Percentiles rank a stretch among this genome's conserved stretches.
Evolutionary conservation across 164 flowering plant species (phyloP).

Genomic region (Piper longum): DNA sequence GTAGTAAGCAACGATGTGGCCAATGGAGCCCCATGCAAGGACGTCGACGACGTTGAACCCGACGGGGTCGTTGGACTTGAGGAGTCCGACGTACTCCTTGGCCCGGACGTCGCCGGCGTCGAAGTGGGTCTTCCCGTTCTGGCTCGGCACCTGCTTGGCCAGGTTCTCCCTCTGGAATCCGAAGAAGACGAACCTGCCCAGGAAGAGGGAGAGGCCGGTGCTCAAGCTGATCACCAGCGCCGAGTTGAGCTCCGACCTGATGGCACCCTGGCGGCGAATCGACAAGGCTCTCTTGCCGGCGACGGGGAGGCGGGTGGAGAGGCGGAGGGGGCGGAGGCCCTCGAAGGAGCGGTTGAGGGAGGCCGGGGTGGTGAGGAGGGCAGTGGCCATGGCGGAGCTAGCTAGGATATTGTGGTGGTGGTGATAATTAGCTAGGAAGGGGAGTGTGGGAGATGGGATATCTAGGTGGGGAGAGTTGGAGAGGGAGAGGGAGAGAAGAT

Average conservation of each 20-base stretch:
- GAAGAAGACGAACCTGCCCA: constrained; percentile 97
- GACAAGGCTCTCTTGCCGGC: not conserved
- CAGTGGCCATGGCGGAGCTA: constrained; percentile 30
- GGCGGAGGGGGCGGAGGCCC: constrained; percentile 51
- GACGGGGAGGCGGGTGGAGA: constrained; percentile 15
- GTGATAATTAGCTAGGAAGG: constrained; percentile 5
- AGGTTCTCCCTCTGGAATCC: constrained; percentile 95
- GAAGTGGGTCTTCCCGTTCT: constrained; percentile 83
- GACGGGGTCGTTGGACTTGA: constrained; percentile 91
- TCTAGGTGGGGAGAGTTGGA: not conserved
- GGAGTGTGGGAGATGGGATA: not conserved
- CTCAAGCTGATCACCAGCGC: constrained; percentile 80
- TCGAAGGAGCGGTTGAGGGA: constrained; percentile 29
- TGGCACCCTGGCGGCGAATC: constrained; percentile 2
- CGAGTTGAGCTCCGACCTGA: constrained; percentile 59
- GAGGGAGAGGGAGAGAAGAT: constrained; percentile 28
- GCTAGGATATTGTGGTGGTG: not conserved
- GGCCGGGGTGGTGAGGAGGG: constrained; percentile 36
- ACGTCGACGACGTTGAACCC: constrained; percentile 97
- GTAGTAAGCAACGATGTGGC: constrained; percentile 93
- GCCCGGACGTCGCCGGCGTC: constrained; percentile 90
- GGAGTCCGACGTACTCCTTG: constrained; percentile 83
- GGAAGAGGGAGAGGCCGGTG: constrained; percentile 89
- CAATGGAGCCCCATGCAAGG: constrained; percentile 97
- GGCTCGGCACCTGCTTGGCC: constrained; percentile 86